These are phyloP conservation scores for Cystobasidiaceae sp. DNA, from an alignment of 1,284 basidiomycete genomes.

Conservation along the genomic window DNA sequence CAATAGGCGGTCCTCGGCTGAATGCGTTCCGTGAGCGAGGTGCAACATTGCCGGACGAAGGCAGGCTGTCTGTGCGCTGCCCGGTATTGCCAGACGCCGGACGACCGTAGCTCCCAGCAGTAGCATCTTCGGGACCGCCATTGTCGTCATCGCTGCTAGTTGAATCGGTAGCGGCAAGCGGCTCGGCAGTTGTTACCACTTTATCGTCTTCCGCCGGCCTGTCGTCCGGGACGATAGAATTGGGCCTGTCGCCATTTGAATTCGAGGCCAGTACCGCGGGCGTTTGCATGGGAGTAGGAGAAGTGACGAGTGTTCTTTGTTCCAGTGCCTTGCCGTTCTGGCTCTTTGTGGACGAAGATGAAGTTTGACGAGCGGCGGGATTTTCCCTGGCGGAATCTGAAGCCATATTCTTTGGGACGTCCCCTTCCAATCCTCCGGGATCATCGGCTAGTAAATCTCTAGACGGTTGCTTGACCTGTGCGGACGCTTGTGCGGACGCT, in stretches of 20 bases:
- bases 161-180: neutral
- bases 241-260: no score
- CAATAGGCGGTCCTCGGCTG: constrained; percentile 10
- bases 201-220: no score
- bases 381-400: neutral
- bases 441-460: constrained; percentile 35
- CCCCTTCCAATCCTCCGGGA: constrained; percentile 12
- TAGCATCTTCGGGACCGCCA: neutral
- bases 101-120: neutral
- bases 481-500: neutral
- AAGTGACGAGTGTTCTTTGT: no score
- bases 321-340: no score
- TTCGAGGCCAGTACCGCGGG: no score
- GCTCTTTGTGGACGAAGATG: neutral
- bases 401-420: neutral
- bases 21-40: neutral
- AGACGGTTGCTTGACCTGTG: neutral
- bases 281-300: no score
- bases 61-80: neutral
- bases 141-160: constrained; percentile 32
- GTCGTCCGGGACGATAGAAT: no score
- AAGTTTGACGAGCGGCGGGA: neutral
- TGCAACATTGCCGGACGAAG: neutral
- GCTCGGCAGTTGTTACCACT: no score
- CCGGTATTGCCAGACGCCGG: no score